Evolutionary conservation across 176 grass and related monocot species (phyloP).

Genomic region (Microstegium vimineum): DNA sequence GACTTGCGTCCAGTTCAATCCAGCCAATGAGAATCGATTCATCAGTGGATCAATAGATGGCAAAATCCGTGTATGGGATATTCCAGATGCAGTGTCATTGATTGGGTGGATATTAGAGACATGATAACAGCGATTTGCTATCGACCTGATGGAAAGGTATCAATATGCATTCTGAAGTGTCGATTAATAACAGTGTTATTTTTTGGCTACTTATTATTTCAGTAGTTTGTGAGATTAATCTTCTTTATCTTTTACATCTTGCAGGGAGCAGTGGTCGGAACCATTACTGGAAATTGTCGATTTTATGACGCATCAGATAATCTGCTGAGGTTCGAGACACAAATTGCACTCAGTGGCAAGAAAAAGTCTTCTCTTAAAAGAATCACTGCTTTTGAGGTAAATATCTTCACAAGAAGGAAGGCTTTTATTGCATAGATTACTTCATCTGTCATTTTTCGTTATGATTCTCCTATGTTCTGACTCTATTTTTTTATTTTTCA

Average conservation of each 20-base stretch:
- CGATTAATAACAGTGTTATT: no score
- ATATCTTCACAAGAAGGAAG: constrained; percentile 18
- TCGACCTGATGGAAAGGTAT: constrained; percentile 70
- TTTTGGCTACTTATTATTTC: neutral
- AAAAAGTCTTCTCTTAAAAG: constrained; percentile 78
- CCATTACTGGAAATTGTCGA: constrained; percentile 69
- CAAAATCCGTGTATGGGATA: constrained; percentile 92
- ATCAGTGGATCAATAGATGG: constrained; percentile 96
- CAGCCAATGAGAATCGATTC: constrained; percentile 57
- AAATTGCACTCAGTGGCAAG: constrained; percentile 51
- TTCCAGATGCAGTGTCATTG: constrained; percentile 60
- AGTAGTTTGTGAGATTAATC: neutral
- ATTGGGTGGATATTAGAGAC: constrained; percentile 80
- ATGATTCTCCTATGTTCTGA: constrained; percentile 33
- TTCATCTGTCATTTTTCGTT: neutral
- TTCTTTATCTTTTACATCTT: constrained; percentile 15
- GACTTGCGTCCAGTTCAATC: constrained; percentile 89
- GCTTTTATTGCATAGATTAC: neutral
- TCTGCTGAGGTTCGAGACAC: constrained; percentile 52
- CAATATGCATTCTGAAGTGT: neutral
- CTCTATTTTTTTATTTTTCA: constrained; percentile 1
- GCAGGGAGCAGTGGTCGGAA: constrained; percentile 57
- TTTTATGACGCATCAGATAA: constrained; percentile 78
- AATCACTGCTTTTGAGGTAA: constrained; percentile 85
- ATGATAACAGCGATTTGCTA: constrained; percentile 89